Percentiles rank a stretch among this genome's conserved stretches.
phyloP scores from a whole-genome alignment of 2,329 filamentous ascomycete genomes.

The Emmonsiellopsis sp. region DNA sequence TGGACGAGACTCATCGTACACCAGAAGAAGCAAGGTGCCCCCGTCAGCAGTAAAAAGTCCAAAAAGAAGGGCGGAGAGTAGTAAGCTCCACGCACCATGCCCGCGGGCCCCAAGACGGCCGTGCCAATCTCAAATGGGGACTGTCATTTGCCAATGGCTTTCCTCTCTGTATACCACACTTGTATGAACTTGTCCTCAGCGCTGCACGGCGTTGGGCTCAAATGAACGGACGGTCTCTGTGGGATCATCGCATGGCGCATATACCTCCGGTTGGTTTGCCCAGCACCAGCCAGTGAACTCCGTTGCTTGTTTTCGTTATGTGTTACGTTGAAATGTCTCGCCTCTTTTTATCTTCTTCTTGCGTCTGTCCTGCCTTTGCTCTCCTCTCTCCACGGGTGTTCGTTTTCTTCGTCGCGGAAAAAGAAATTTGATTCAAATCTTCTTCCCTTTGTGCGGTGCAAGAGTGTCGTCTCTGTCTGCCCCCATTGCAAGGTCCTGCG shows the following conservation, averaged over 20 bases:
- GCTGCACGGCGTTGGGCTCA: background rate
- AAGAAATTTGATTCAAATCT: no score
- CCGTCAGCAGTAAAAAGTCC: constrained; percentile 47
- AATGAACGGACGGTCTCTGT: background rate
- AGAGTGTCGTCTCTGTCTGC: no score
- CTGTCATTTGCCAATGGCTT: background rate
- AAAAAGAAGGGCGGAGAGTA: constrained; percentile 50
- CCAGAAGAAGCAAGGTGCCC: constrained; percentile 61
- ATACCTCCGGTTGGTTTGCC: background rate
- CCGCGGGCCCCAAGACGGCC: background rate
- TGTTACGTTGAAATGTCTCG: no score
- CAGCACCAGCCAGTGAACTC: no score
- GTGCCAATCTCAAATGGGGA: background rate
- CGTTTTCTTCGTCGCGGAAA: no score
- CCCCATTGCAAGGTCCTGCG: no score
- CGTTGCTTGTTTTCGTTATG: background rate
- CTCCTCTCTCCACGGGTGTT: no score
- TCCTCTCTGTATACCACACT: background rate
- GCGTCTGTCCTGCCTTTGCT: no score
- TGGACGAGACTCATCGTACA: constrained; percentile 84
- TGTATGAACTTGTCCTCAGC: background rate
- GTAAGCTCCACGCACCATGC: background rate
- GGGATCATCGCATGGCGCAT: background rate
- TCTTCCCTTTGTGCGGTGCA: no score
- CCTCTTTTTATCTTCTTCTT: no score